Base-by-base conservation (phyloP, 1,284 basidiomycete genomes). In the Xerocomus amazonicus region DNA sequence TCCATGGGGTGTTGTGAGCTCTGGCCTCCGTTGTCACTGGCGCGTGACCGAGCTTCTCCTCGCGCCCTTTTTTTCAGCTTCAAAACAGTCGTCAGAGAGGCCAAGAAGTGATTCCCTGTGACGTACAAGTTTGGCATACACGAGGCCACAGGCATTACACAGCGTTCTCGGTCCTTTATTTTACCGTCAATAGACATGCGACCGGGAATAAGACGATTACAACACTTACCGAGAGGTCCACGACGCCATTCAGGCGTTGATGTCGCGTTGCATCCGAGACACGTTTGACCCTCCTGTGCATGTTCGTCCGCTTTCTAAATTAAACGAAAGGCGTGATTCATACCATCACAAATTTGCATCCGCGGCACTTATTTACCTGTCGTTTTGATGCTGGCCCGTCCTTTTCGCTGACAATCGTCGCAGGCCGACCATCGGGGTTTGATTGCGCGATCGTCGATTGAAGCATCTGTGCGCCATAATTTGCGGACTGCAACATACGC, bases 201-300 rank as follows among this genome's bases (percentile, higher is more conserved):
- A 53, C 60, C 59, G 52, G 45, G 53, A 50, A 59, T 55, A 65
- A 65, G 62, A 57, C 23, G 53, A 63, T 51, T 45, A 39, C 17
- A 29, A 27, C 36, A 70, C 76, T 65, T 61, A 89, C 87, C 87
- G 70, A 90, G 68, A 13, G 87, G 87, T 1, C 87, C 87, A 57
- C 87, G 70, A 49, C 87, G 74, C 87, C 88, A 90, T 72, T 90
- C 87, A 6, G 87, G 87, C 50, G 88, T 90, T 48, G 87, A 83
- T n/a, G 87, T 90, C 51, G 87, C 87, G 58, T 73, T 77, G 68
- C 87, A 90, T 28, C 86, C 88, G 29, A 87, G 71, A 66, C 87
- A 90, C 33, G 77, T 83, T 66, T 88, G 88, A 17, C 77, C 77
- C 52, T 84, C 81, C 51, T 70, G 67, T 51, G 68, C 69, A 39